Base-by-base conservation (phyloP, 2,329 filamentous ascomycete species). In the Fusarium staphyleae region DNA sequence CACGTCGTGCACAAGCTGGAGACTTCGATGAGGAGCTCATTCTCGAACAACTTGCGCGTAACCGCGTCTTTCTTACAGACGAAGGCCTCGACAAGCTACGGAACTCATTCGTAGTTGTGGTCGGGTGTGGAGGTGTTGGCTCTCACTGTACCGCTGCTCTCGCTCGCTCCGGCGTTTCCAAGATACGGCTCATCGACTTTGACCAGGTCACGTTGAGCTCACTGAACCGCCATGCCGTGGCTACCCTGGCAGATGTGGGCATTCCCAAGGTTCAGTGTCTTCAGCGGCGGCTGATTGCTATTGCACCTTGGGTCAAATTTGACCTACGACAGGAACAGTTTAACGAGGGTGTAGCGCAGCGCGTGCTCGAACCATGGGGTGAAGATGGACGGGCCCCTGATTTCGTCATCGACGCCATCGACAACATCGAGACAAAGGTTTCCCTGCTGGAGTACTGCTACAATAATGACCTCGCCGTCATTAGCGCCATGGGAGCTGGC, bases 351-450 rank as follows among this genome's bases (percentile, higher is more conserved):
- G 86, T 80, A 9, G 92, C 92, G 0, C 81, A 83, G 6, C 71
- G 75, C 10, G 77, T 97, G 57, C 77, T 99, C 34, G 84, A 77
- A 0, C 78, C 84, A 0, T 92, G 91, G 87, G 74, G 78, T 22
- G 77, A 76, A 34, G 78, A 74, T 5, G 85, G 79, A 13, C 83
- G 82, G 69, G 81, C 81, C 66, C 92, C 93, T 1, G 88, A 93
- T 66, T 99, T 88, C 68, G 86, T 99, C n/a, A 85, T 99, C 29
- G 95, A 99, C 74, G 96, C 93, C 16, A 99, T 99, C 63, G 95
- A 99, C 74, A 98, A 99, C 70, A 98, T 99, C 58, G 91, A 96
- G 44, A 96, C 91, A 47, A 99, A 99, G 77, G 93, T 99, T 3
- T 89, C 88, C 14, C 78, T 99, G 48, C 80, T 99, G 33, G 87